A percentile compares a stretch with the other conserved stretches of the same genome.
Conservation (phyloP, 768 basidiomycete species). For the Lentinula raphanica region DNA sequence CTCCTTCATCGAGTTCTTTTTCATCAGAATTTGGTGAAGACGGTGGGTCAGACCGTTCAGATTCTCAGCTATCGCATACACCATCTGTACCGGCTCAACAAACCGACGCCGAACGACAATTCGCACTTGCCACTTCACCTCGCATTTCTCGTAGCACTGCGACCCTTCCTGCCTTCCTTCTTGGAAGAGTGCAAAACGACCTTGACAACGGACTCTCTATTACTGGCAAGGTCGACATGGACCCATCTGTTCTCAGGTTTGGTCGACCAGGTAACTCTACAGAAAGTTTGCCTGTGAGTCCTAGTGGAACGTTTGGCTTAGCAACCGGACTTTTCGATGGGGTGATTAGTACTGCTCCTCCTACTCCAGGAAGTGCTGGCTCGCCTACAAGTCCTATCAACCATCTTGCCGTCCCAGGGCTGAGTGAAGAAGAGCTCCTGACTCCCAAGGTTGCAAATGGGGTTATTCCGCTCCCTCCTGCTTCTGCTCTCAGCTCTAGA, state of each 20-base stretch:
- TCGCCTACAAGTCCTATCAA: slow-evolving; percentile 12
- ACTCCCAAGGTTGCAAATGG: slow-evolving; percentile 25
- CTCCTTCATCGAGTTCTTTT: not conserved
- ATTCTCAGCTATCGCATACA: slow-evolving; percentile 28
- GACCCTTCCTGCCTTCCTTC: slow-evolving; percentile 11
- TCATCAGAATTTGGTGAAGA: slow-evolving; percentile 5
- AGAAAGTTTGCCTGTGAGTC: slow-evolving; percentile 49
- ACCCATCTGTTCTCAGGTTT: slow-evolving; percentile 71
- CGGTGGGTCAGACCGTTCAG: not conserved
- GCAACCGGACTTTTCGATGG: not conserved
- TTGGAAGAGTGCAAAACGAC: slow-evolving; percentile 1
- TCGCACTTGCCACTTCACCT: slow-evolving; percentile 15
- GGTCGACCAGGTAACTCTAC: slow-evolving; percentile 75
- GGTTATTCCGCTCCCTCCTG: slow-evolving; percentile 3
- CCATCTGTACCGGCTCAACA: slow-evolving; percentile 37
- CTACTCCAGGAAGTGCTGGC: not conserved
- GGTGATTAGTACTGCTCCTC: not conserved
- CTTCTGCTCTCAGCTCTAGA: not conserved
- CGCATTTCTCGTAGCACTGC: slow-evolving; percentile 11
- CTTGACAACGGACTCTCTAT: not conserved
- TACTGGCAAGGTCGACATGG: slow-evolving; percentile 39
- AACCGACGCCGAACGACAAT: slow-evolving; percentile 15
- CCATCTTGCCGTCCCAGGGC: not conserved
- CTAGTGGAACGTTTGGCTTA: not conserved
- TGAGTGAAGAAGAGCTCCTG: slow-evolving; percentile 22